Conservation (phyloP, 1,284 basidiomycete species). For the Singerocomus inundabilis region DNA sequence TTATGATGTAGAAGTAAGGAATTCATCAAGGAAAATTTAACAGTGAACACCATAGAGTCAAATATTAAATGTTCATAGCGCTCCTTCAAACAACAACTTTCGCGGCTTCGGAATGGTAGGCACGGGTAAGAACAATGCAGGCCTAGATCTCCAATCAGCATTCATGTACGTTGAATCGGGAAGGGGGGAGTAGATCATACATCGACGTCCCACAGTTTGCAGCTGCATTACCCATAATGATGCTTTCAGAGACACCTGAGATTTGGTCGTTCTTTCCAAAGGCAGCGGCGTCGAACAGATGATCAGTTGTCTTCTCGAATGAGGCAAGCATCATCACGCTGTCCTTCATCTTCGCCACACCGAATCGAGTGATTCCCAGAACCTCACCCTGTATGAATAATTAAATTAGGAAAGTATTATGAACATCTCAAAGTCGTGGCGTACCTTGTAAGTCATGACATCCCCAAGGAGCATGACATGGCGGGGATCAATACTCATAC, state of each 20-base stretch:
- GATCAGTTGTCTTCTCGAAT: constrained; percentile 99
- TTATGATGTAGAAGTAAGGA: not conserved
- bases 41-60: not conserved
- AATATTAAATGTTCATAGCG: constrained; percentile 33
- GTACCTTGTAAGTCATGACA: constrained; percentile 97
- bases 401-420: not conserved
- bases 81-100: constrained; percentile 55
- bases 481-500: constrained; percentile 98
- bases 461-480: constrained; percentile 99
- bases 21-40: not conserved
- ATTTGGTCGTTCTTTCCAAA: constrained; percentile 96
- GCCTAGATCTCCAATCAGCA: constrained; percentile 38
- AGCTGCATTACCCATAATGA: constrained; percentile 99
- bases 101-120: constrained; percentile 54
- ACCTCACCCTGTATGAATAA: constrained; percentile 77
- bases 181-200: constrained; percentile 44
- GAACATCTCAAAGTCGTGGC: not conserved
- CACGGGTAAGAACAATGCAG: constrained; percentile 54
- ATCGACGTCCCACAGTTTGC: constrained; percentile 94
- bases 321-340: constrained; percentile 99
- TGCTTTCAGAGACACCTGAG: constrained; percentile 97
- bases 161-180: not conserved
- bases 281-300: constrained; percentile 96
- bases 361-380: constrained; percentile 97
- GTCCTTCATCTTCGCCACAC: constrained; percentile 99